Evolutionary conservation across 2,329 filamentous ascomycete species (phyloP).

Genomic region (Curvularia hawaiiensis): DNA sequence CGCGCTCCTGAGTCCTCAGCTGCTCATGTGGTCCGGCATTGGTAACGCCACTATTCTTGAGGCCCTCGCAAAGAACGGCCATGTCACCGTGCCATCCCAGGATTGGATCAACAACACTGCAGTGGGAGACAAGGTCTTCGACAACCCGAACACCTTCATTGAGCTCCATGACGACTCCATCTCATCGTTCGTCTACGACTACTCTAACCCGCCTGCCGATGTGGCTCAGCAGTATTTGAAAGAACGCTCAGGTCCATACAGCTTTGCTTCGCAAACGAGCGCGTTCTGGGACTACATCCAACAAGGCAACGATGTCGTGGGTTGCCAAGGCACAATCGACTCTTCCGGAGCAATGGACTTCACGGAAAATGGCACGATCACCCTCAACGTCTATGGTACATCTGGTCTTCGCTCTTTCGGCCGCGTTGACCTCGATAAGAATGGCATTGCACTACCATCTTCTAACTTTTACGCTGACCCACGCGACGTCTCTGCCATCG

Average conservation of each 20-base stretch:
- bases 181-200: conserved; percentile 56
- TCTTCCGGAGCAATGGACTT: conserved; percentile 53
- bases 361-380: conserved; percentile 55
- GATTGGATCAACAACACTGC: conserved; percentile 58
- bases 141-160: conserved; percentile 63
- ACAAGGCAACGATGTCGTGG: conserved; percentile 51
- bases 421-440: conserved; percentile 53
- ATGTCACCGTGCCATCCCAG: conserved; percentile 41
- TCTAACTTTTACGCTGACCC: conserved; percentile 53
- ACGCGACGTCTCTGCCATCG: conserved; percentile 56
- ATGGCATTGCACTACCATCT: conserved; percentile 52
- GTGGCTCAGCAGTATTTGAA: conserved; percentile 57
- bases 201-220: conserved; percentile 49
- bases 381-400: conserved; percentile 63
- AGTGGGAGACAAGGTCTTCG: conserved; percentile 59
- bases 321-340: conserved; percentile 60
- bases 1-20: conserved; percentile 44
- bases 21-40: conserved; percentile 49
- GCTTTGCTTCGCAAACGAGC: conserved; percentile 59
- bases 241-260: conserved; percentile 57
- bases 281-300: conserved; percentile 59
- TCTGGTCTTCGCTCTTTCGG: conserved; percentile 59
- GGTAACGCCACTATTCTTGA: conserved; percentile 34
- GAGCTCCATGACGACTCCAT: conserved; percentile 52
- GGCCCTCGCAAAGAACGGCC: conserved; percentile 44